These are phyloP conservation scores for Penicillium sp. DNA, from an alignment of 2,329 filamentous ascomycete species.

Conservation along the genomic window DNA sequence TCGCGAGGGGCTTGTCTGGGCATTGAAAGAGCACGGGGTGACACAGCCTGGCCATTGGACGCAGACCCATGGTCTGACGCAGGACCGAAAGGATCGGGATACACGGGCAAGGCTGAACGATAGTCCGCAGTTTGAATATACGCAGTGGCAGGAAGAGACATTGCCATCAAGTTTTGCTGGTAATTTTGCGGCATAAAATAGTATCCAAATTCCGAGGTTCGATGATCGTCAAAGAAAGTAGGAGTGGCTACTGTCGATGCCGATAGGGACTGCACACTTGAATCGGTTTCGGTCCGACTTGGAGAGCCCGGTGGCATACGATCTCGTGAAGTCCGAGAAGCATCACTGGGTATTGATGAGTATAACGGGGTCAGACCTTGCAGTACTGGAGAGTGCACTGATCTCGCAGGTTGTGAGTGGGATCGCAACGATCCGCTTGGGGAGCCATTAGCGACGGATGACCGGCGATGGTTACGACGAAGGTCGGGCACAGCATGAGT, in stretches of 20 bases:
- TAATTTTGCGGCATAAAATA: slow-evolving; percentile 44
- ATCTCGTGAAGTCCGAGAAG: slow-evolving; percentile 27
- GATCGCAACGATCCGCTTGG: slow-evolving; percentile 41
- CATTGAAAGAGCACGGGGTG: slow-evolving; percentile 20
- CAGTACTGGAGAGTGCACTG: slow-evolving; percentile 33
- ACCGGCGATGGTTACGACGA: slow-evolving; percentile 42
- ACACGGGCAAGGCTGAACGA: slow-evolving; percentile 21
- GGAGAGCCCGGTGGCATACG: slow-evolving; percentile 30
- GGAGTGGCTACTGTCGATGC: slow-evolving; percentile 23
- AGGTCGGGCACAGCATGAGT: slow-evolving; percentile 37
- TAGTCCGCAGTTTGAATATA: slow-evolving; percentile 32
- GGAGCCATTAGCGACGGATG: slow-evolving; percentile 41
- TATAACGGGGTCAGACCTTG: slow-evolving; percentile 32
- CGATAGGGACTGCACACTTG: slow-evolving; percentile 8
- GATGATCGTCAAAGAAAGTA: slow-evolving; percentile 34
- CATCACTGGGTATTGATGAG: slow-evolving; percentile 26
- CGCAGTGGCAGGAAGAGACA: slow-evolving; percentile 34
- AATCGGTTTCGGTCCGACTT: slow-evolving; percentile 32
- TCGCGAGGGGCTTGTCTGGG: slow-evolving; percentile 25
- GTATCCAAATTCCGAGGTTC: slow-evolving; percentile 43
- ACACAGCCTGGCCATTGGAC: slow-evolving; percentile 18
- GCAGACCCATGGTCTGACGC: slow-evolving; percentile 23
- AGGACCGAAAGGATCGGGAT: slow-evolving; percentile 22
- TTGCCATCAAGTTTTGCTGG: slow-evolving; percentile 36
- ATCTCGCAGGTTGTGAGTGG: slow-evolving; percentile 49